Conservation (phyloP, 345 rosid species). For the Euphorbia peplus region DNA sequence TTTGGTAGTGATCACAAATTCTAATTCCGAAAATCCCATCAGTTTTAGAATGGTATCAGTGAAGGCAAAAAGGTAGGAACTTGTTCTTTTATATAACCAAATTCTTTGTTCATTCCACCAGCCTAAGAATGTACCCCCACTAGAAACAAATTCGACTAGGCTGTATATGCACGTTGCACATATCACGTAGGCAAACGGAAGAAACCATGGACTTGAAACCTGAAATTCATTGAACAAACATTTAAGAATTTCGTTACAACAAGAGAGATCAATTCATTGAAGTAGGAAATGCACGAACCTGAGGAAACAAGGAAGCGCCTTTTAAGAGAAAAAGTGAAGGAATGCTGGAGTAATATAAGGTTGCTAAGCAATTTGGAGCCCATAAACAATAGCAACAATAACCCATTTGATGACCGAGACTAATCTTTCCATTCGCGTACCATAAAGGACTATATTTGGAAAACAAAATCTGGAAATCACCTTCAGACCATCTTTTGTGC, state of each 20-base stretch:
- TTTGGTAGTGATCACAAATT: constrained; percentile 61
- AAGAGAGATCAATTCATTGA: background rate
- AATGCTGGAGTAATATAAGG: constrained; percentile 43
- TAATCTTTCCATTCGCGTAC: constrained; percentile 52
- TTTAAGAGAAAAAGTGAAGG: constrained; percentile 62
- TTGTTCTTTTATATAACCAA: constrained; percentile 78
- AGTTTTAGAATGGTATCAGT: constrained; percentile 38
- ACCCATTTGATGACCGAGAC: constrained; percentile 44
- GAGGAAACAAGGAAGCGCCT: constrained; percentile 67
- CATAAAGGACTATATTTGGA: constrained; percentile 58
- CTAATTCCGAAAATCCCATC: constrained; percentile 44
- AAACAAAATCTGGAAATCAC: constrained; percentile 61
- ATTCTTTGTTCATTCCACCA: constrained; percentile 83
- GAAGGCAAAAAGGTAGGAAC: constrained; percentile 61
- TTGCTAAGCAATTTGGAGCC: constrained; percentile 59
- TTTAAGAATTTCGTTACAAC: background rate
- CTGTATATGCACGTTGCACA: constrained; percentile 31
- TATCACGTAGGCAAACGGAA: constrained; percentile 59
- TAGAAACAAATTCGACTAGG: constrained; percentile 51
- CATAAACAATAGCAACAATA: constrained; percentile 52
- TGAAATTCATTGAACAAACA: constrained; percentile 16
- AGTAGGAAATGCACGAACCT: constrained; percentile 35
- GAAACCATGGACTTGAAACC: constrained; percentile 57
- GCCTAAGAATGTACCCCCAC: constrained; percentile 61
- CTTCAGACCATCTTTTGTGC: constrained; percentile 83